A percentile compares a stretch with the other conserved stretches of the same genome.
phyloP scores from a whole-genome alignment of 768 basidiomycete species.

The Saitozyma podzolica region DNA sequence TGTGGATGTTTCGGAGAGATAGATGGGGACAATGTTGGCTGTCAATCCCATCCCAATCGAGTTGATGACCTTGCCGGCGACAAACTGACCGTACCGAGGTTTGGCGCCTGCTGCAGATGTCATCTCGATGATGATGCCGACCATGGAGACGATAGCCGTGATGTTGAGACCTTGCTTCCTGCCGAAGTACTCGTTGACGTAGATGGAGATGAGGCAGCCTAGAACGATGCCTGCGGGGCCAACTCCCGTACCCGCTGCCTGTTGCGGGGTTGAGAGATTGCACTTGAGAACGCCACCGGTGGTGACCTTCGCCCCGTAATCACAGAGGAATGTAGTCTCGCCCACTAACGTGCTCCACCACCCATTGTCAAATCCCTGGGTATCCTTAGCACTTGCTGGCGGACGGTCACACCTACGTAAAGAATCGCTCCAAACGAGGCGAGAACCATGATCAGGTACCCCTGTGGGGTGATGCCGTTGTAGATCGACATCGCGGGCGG shows the following conservation, averaged over 20 bases:
- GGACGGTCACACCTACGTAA: too few relatives aligned
- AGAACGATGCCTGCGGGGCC: slow-evolving; percentile 29
- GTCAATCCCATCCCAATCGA: slow-evolving; percentile 29
- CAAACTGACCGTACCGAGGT: slow-evolving; percentile 30
- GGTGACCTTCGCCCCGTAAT: slow-evolving; percentile 16
- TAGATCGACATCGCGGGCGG: too few relatives aligned
- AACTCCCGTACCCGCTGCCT: slow-evolving; percentile 17
- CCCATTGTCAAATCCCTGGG: slow-evolving; percentile 19
- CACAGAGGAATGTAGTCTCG: slow-evolving; percentile 14
- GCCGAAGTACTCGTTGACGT: slow-evolving; percentile 18
- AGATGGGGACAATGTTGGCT: slow-evolving; percentile 27
- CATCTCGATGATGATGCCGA: slow-evolving; percentile 30
- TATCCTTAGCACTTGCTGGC: too few relatives aligned
- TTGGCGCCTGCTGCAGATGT: slow-evolving; percentile 12
- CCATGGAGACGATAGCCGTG: slow-evolving; percentile 19
- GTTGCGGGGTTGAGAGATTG: slow-evolving; percentile 18
- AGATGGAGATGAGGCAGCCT: slow-evolving; percentile 23
- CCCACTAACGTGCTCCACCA: slow-evolving; percentile 37
- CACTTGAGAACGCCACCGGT: slow-evolving; percentile 18
- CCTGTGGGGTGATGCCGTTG: too few relatives aligned
- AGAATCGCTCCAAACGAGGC: too few relatives aligned
- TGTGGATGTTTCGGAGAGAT: slow-evolving; percentile 19
- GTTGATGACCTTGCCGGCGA: slow-evolving; percentile 34
- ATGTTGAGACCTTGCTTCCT: slow-evolving; percentile 15
- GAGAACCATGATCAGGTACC: too few relatives aligned